Percentiles rank a stretch among this genome's conserved stretches.
Conservation (phyloP, 2,329 filamentous ascomycete species). For the Plenodomus biglobosus region DNA sequence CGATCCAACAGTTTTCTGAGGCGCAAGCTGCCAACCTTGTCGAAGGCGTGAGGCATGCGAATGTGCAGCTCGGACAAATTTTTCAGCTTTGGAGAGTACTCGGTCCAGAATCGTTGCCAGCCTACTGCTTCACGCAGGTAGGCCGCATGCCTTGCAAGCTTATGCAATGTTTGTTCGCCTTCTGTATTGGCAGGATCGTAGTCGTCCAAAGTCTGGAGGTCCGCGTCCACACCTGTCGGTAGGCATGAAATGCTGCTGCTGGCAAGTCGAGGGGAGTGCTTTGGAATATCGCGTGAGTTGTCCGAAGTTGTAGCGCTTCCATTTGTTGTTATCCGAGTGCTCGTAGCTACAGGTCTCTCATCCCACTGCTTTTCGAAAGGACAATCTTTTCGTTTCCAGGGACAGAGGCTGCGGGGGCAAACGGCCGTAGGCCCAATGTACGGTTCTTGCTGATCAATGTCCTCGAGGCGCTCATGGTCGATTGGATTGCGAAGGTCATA, state of each 20-base stretch:
- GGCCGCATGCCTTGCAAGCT: slow-evolving; percentile 17
- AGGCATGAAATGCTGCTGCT: slow-evolving; percentile 6
- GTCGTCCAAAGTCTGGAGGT: slow-evolving; percentile 5
- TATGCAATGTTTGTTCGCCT: slow-evolving; percentile 5
- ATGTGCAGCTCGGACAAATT: slow-evolving; percentile 18
- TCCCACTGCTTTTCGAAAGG: slow-evolving; percentile 6
- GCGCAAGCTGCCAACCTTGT: slow-evolving; percentile 15
- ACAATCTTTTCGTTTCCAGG: slow-evolving; percentile 5
- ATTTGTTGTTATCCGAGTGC: not conserved
- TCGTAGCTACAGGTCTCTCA: not conserved
- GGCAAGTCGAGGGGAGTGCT: slow-evolving; percentile 6
- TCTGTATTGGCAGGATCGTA: not conserved
- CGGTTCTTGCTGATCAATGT: slow-evolving; percentile 14
- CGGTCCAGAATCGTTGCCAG: slow-evolving; percentile 32
- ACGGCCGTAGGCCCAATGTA: slow-evolving; percentile 2
- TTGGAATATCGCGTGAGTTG: not conserved
- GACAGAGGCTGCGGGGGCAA: slow-evolving; percentile 15
- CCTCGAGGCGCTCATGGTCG: slow-evolving; percentile 7
- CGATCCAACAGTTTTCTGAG: slow-evolving; percentile 19
- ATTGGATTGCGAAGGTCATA: slow-evolving; percentile 32
- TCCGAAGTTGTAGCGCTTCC: not conserved
- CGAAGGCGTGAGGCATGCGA: slow-evolving; percentile 27
- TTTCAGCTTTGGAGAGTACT: slow-evolving; percentile 18
- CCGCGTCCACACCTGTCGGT: slow-evolving; percentile 15
- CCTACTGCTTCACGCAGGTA: slow-evolving; percentile 25